Conservation (phyloP, 805 yeast genomes). For the Kluyveromyces wickerhamii region DNA sequence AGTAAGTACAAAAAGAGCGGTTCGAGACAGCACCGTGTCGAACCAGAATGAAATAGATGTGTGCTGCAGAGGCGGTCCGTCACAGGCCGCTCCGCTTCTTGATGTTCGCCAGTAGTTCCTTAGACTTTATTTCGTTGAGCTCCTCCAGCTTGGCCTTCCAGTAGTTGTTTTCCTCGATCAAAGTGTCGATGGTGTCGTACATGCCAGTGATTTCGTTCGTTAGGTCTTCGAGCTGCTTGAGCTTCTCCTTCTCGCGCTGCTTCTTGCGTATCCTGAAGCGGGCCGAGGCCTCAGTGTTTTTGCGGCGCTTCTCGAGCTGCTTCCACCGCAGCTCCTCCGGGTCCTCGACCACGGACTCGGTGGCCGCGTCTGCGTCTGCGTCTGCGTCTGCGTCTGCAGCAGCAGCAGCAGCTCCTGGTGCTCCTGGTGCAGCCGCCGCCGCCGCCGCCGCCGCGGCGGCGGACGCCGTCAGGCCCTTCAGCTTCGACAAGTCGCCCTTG, state of each 20-base stretch:
- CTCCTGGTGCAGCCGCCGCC: background rate
- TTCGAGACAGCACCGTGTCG: no score
- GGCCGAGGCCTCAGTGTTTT: slow-evolving; percentile 93
- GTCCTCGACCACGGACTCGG: slow-evolving; percentile 4
- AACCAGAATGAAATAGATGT: no score
- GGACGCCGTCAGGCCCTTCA: slow-evolving; percentile 5
- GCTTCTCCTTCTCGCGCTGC: slow-evolving; percentile 19
- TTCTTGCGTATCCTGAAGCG: slow-evolving; percentile 61
- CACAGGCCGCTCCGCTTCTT: slow-evolving; percentile 14
- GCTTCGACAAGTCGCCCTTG: slow-evolving; percentile 12
- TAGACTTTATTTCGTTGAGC: slow-evolving; percentile 23
- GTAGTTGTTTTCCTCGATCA: slow-evolving; percentile 23
- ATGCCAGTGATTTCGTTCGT: slow-evolving; percentile 17
- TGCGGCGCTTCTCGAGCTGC: slow-evolving; percentile 60
- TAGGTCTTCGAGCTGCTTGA: slow-evolving; percentile 14
- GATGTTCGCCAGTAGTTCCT: slow-evolving; percentile 20
- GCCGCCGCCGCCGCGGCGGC: background rate
- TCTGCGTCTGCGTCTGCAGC: background rate
- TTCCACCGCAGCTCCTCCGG: slow-evolving; percentile 6
- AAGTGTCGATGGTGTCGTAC: slow-evolving; percentile 16
- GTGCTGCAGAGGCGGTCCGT: background rate
- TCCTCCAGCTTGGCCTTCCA: slow-evolving; percentile 24
- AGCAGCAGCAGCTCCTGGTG: background rate
- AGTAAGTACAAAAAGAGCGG: no score
- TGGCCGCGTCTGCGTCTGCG: background rate